phyloP scores from a whole-genome alignment of 2,329 filamentous ascomycete species.

The Cladosporium sp. region DNA sequence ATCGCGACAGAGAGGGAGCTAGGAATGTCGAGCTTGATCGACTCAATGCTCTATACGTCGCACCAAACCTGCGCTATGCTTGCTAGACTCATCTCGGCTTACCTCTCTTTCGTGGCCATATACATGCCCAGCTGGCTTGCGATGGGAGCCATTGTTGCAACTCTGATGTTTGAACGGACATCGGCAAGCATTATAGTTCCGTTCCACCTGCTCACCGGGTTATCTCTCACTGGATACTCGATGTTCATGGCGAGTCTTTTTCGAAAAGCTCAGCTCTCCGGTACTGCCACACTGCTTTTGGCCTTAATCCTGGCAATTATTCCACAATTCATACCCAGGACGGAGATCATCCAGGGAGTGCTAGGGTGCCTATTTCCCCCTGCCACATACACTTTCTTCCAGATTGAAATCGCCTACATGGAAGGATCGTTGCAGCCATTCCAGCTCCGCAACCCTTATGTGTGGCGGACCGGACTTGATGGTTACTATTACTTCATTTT shows the following conservation, averaged over 20 bases:
- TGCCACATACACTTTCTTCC: slow-evolving; percentile 80
- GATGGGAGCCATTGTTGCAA: slow-evolving; percentile 68
- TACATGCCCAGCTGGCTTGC: slow-evolving; percentile 83
- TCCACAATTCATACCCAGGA: slow-evolving; percentile 71
- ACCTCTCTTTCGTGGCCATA: slow-evolving; percentile 75
- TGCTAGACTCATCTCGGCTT: slow-evolving; percentile 72
- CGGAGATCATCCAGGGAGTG: slow-evolving; percentile 59
- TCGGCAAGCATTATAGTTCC: slow-evolving; percentile 48
- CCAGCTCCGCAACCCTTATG: slow-evolving; percentile 59
- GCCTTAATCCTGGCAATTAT: slow-evolving; percentile 79
- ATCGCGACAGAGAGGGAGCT: slow-evolving; percentile 82
- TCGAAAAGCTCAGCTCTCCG: slow-evolving; percentile 81
- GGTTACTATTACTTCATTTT: slow-evolving; percentile 78
- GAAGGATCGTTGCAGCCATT: slow-evolving; percentile 60
- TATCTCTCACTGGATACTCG: slow-evolving; percentile 76
- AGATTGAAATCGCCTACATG: slow-evolving; percentile 69
- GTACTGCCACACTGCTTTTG: slow-evolving; percentile 72
- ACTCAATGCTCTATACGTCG: slow-evolving; percentile 83
- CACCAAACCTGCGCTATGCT: slow-evolving; percentile 74
- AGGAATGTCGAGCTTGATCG: slow-evolving; percentile 84
- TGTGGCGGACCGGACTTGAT: slow-evolving; percentile 65
- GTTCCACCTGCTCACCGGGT: slow-evolving; percentile 71
- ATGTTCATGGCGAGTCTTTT: slow-evolving; percentile 82
- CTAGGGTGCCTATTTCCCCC: slow-evolving; percentile 76
- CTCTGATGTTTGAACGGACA: slow-evolving; percentile 52